A percentile compares a stretch with the other conserved stretches of the same genome.
Evolutionary conservation across 2,329 filamentous ascomycete genomes (phyloP).

Genomic region (Neonectria sp.): DNA sequence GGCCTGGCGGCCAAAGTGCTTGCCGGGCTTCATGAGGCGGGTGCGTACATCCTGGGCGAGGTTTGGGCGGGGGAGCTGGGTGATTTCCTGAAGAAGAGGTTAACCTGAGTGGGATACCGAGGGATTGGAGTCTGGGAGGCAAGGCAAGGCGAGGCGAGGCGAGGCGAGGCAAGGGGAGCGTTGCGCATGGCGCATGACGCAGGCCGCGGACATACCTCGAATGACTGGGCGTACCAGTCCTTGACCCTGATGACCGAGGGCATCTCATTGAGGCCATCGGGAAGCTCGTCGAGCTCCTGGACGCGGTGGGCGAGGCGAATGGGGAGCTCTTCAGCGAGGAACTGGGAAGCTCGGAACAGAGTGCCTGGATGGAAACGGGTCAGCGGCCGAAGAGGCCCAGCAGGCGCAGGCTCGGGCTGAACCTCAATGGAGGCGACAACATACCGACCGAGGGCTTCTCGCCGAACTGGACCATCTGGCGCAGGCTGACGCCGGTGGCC

Average conservation of each 20-base stretch:
- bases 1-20: constrained; percentile 68
- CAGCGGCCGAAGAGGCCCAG: constrained; percentile 76
- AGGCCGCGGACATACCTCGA: constrained; percentile 77
- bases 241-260: constrained; percentile 94
- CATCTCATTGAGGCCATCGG: constrained; percentile 98
- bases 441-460: constrained; percentile 91
- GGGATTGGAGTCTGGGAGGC: not conserved
- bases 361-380: constrained; percentile 73
- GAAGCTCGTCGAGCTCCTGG: constrained; percentile 91
- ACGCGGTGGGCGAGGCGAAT: constrained; percentile 97
- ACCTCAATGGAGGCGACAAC: constrained; percentile 92
- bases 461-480: constrained; percentile 99
- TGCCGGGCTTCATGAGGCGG: constrained; percentile 80
- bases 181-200: not conserved
- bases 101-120: constrained; percentile 6
- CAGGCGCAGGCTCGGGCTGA: constrained; percentile 71
- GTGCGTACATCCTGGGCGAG: constrained; percentile 83
- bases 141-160: not conserved
- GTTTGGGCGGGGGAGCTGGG: constrained; percentile 83
- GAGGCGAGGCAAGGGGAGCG: not conserved
- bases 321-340: constrained; percentile 97
- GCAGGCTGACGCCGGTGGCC: constrained; percentile 93
- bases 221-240: constrained; percentile 99
- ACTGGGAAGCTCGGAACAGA: constrained; percentile 96
- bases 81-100: constrained; percentile 81